A percentile compares a stretch with the other conserved stretches of the same genome.
phyloP scores from a whole-genome alignment of 2,329 filamentous ascomycete genomes.

The Ophiostoma ulmi region DNA sequence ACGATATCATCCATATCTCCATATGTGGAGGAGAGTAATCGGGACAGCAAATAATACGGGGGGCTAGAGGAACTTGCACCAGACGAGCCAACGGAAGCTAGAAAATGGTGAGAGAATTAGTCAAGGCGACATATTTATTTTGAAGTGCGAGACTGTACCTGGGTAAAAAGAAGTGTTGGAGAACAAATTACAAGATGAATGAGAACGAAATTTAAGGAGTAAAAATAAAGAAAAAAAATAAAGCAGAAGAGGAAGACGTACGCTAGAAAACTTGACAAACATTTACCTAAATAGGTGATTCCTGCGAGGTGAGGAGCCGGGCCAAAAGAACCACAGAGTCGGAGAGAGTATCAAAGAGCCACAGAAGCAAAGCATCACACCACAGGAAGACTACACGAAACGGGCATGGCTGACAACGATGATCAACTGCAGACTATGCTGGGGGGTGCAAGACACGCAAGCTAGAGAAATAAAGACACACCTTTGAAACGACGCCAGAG shows the following conservation, averaged over 20 bases:
- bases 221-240: neutral
- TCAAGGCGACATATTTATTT: neutral
- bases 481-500: neutral
- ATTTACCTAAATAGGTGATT: too few relatives aligned
- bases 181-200: neutral
- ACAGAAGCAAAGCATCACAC: neutral
- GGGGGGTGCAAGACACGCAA: neutral
- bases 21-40: too few relatives aligned
- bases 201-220: neutral
- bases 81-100: too few relatives aligned
- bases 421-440: neutral
- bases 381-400: neutral
- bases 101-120: too few relatives aligned
- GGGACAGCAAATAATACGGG: too few relatives aligned
- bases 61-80: too few relatives aligned
- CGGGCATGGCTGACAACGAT: neutral
- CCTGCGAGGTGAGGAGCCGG: neutral
- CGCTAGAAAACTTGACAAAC: too few relatives aligned
- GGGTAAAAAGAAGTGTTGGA: neutral
- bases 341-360: neutral
- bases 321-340: neutral
- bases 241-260: neutral
- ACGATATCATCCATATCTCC: neutral
- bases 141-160: neutral
- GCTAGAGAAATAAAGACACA: neutral